phyloP scores from a whole-genome alignment of 805 yeast genomes.

The Wickerhamomyces mucosus region DNA sequence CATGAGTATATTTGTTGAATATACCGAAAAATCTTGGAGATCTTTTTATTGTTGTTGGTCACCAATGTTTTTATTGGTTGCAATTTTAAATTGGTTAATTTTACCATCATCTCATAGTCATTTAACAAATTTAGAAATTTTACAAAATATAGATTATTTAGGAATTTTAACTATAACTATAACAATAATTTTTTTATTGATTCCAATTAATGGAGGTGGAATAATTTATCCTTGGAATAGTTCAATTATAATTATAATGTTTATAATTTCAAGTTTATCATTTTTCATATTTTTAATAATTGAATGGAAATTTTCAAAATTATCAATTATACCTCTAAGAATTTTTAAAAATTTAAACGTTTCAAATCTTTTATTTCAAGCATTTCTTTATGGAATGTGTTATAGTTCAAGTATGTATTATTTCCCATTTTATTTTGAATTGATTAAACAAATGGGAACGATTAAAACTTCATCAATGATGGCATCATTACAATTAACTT shows the following conservation, averaged over 20 bases:
- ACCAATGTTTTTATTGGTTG: constrained; percentile 20
- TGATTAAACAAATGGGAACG: constrained; percentile 22
- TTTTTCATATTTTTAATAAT: constrained; percentile 31
- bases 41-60: constrained; percentile 26
- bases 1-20: constrained; percentile 30
- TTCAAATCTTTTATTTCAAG: constrained; percentile 26
- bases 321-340: constrained; percentile 46
- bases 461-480: constrained; percentile 7
- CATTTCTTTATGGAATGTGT: constrained; percentile 39
- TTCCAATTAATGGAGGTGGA: constrained; percentile 8
- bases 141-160: constrained; percentile 3
- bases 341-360: constrained; percentile 29
- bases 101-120: constrained; percentile 37
- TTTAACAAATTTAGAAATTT: constrained; percentile 7
- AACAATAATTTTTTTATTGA: constrained; percentile 5
- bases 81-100: constrained; percentile 29
- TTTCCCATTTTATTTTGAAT: constrained; percentile 34
- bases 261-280: constrained; percentile 14
- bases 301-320: constrained; percentile 35
- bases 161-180: constrained; percentile 3
- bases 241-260: background rate
- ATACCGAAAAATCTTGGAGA: too few relatives aligned
- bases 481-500: constrained; percentile 33
- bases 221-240: constrained; percentile 3
- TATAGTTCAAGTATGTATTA: constrained; percentile 39